Percentiles rank a stretch among this genome's conserved stretches.
Evolutionary conservation across 2,329 filamentous ascomycete genomes (phyloP).

Genomic region (Aspergillus niger): DNA sequence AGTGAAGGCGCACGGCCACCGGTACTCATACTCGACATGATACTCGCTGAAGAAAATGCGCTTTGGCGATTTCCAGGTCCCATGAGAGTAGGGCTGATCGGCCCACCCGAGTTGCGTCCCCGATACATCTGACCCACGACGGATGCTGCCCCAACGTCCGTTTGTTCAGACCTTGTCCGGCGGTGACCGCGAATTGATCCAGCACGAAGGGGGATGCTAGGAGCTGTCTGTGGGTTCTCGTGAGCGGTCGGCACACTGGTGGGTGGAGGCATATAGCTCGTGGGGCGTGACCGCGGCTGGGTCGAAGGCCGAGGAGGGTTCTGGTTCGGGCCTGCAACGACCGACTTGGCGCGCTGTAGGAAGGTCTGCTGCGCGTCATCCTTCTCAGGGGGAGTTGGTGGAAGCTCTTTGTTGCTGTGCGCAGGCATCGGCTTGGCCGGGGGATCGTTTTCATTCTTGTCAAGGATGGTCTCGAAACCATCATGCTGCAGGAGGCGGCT

Average conservation of each 20-base stretch:
- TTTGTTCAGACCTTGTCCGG: slow-evolving; percentile 53
- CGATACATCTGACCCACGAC: slow-evolving; percentile 91
- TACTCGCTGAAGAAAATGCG: slow-evolving; percentile 45
- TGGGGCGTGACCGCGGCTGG: slow-evolving; percentile 49
- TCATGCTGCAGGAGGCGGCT: slow-evolving; percentile 91
- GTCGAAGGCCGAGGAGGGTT: slow-evolving; percentile 29
- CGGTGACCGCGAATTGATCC: slow-evolving; percentile 49
- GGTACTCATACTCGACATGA: slow-evolving; percentile 57
- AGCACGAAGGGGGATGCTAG: slow-evolving; percentile 51
- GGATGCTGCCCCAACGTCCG: slow-evolving; percentile 58
- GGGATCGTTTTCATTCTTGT: slow-evolving; percentile 66
- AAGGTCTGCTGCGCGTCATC: slow-evolving; percentile 52
- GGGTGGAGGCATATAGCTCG: slow-evolving; percentile 45
- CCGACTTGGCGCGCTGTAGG: slow-evolving; percentile 62
- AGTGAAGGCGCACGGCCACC: slow-evolving; percentile 56
- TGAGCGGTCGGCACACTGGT: slow-evolving; percentile 38
- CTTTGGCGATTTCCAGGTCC: slow-evolving; percentile 45
- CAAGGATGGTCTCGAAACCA: slow-evolving; percentile 90
- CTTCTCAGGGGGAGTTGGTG: slow-evolving; percentile 66
- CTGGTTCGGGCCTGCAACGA: slow-evolving; percentile 48
- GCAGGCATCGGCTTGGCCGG: slow-evolving; percentile 30
- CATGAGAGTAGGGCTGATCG: slow-evolving; percentile 55
- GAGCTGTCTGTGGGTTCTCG: slow-evolving; percentile 51
- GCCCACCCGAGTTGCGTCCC: slow-evolving; percentile 58
- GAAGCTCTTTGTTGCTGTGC: slow-evolving; percentile 75